A percentile compares a stretch with the other conserved stretches of the same genome.
Evolutionary conservation across 1,139 yeast species (phyloP).

Genomic region (Zygosaccharomyces pseudobailii): DNA sequence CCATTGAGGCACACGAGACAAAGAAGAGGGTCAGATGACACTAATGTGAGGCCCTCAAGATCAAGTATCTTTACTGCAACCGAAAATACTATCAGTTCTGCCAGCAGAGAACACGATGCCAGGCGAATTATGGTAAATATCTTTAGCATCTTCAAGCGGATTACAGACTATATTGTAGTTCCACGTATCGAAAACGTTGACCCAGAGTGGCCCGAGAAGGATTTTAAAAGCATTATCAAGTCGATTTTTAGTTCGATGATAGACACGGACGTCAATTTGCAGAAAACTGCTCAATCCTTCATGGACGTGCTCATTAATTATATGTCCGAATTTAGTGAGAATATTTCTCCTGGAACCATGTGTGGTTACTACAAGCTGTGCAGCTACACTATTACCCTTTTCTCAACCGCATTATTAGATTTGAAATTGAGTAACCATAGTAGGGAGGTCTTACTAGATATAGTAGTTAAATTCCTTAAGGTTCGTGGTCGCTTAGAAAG

Average conservation of each 20-base stretch:
- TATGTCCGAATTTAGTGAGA: conserved; percentile 18
- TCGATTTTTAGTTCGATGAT: conserved; percentile 21
- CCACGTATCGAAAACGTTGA: conserved; percentile 18
- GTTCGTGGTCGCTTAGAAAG: conserved; percentile 22
- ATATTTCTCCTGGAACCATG: conserved; percentile 12
- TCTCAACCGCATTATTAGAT: conserved; percentile 29
- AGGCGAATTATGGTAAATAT: conserved; percentile 30
- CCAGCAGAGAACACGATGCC: conserved; percentile 20
- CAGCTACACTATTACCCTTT: conserved; percentile 27
- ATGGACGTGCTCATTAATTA: conserved; percentile 24
- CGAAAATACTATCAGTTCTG: conserved; percentile 7
- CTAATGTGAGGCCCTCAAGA: conserved; percentile 11
- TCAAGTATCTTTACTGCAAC: conserved; percentile 4
- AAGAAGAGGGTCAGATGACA: conserved; percentile 25
- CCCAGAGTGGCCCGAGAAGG: conserved; percentile 21
- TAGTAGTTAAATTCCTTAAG: conserved; percentile 23
- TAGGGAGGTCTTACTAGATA: conserved; percentile 25
- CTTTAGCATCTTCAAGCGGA: conserved; percentile 30
- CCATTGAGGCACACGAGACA: conserved; percentile 21
- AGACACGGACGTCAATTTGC: conserved; percentile 15
- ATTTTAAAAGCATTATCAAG: conserved; percentile 22
- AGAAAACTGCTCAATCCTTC: conserved; percentile 15
- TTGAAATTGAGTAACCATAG: conserved; percentile 23
- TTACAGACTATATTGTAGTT: conserved; percentile 26
- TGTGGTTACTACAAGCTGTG: conserved; percentile 23